A percentile compares a stretch with the other conserved stretches of the same genome.
These are phyloP conservation scores for Diaporthe aspalathi DNA, from an alignment of 2,329 filamentous ascomycete species.

Conservation along the genomic window DNA sequence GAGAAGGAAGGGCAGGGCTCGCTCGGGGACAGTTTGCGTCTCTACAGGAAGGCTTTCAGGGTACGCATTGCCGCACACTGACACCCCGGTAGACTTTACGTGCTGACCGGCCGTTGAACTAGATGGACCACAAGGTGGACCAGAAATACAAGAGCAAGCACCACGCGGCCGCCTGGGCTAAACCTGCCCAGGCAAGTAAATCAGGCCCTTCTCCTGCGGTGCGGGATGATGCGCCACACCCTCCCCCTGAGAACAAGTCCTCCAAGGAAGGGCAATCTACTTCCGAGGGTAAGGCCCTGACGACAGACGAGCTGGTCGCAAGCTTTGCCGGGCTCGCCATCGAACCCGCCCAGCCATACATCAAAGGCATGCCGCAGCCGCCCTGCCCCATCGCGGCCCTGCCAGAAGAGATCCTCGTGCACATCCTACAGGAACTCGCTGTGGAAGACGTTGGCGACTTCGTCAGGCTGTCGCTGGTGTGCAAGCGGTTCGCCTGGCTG, in stretches of 20 bases:
- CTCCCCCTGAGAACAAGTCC: constrained; percentile 58
- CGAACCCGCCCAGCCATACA: constrained; percentile 71
- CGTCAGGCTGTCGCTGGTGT: constrained; percentile 80
- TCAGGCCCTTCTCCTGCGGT: constrained; percentile 39
- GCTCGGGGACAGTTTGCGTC: constrained; percentile 85
- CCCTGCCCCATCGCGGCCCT: constrained; percentile 83
- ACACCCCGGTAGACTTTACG: neutral
- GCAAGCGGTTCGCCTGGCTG: constrained; percentile 87
- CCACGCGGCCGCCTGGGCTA: constrained; percentile 74
- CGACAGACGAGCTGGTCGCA: constrained; percentile 76
- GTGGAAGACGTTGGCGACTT: constrained; percentile 81
- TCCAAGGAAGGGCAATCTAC: constrained; percentile 44
- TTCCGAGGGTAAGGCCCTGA: constrained; percentile 61
- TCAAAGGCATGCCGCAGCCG: constrained; percentile 77
- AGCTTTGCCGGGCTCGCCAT: constrained; percentile 81
- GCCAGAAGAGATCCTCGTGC: constrained; percentile 85
- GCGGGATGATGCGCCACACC: constrained; percentile 46
- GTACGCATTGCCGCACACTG: constrained; percentile 57
- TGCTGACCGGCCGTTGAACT: constrained; percentile 30
- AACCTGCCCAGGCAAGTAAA: constrained; percentile 50
- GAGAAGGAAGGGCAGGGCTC: constrained; percentile 88
- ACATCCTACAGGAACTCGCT: constrained; percentile 81
- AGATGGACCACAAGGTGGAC: constrained; percentile 89
- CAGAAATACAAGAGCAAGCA: constrained; percentile 91
- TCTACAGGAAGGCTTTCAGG: constrained; percentile 91